Percentiles rank a stretch among this genome's conserved stretches.
Conservation (phyloP, 2,329 filamentous ascomycete genomes). For the Ascochyta rabiei region DNA sequence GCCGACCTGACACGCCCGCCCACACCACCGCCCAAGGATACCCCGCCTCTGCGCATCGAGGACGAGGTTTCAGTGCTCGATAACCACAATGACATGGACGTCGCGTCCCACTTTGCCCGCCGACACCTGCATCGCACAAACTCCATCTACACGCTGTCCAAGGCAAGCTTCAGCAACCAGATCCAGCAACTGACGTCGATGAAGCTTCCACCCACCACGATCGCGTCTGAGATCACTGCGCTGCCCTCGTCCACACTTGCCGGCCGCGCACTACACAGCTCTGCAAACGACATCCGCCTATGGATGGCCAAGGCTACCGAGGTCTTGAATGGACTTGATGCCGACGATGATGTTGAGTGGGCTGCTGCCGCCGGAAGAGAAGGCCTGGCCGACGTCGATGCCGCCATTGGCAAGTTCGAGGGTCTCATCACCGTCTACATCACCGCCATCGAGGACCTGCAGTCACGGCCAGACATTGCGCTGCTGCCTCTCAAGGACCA, state of each 20-base stretch:
- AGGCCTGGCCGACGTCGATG: slow-evolving; percentile 71
- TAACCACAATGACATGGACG: slow-evolving; percentile 52
- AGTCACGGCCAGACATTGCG: slow-evolving; percentile 76
- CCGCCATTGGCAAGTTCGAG: slow-evolving; percentile 82
- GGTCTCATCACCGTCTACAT: slow-evolving; percentile 91
- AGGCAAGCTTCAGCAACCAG: slow-evolving; percentile 91
- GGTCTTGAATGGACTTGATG: slow-evolving; percentile 85
- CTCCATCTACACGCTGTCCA: slow-evolving; percentile 92
- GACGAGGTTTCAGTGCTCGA: slow-evolving; percentile 42
- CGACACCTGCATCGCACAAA: slow-evolving; percentile 66
- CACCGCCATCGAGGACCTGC: slow-evolving; percentile 88
- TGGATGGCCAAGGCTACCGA: slow-evolving; percentile 95
- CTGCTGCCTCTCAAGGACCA: slow-evolving; percentile 74
- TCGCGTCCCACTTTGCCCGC: slow-evolving; percentile 70
- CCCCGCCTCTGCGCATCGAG: slow-evolving; percentile 54
- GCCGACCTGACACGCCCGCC: slow-evolving; percentile 19
- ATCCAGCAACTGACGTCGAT: slow-evolving; percentile 90
- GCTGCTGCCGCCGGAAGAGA: slow-evolving; percentile 85
- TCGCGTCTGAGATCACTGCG: slow-evolving; percentile 81
- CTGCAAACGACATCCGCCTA: slow-evolving; percentile 87
- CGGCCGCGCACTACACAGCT: slow-evolving; percentile 79
- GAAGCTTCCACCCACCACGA: slow-evolving; percentile 81
- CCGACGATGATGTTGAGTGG: slow-evolving; percentile 98
- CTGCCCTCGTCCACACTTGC: slow-evolving; percentile 87
- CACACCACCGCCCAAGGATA: slow-evolving; percentile 59